Evolutionary conservation across 768 basidiomycete genomes (phyloP), one percentile per base, ranked within the genome.

Genomic region (Phlebiopsis gigantea): DNA sequence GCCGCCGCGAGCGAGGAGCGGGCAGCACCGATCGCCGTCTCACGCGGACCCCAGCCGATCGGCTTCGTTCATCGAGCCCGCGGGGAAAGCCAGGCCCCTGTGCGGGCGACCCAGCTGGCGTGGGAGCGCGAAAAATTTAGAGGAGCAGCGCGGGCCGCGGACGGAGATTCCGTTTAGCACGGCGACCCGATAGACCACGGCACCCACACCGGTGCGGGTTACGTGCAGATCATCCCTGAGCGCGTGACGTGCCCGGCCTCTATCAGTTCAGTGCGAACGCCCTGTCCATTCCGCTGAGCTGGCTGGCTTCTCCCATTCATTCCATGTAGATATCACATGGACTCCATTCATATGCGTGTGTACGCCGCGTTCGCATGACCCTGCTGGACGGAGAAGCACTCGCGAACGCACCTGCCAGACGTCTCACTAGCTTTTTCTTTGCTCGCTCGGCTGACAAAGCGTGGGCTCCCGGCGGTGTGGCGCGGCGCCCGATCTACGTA

Each of bases 181-280:
- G 26, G 47, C 43, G 14, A 10, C 34, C 34, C 50, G 34, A 51
- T 51, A 51, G 39, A 51, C 34, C 34, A 39, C 34, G 34, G 8
- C 34, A 39, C 34, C 34, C 34, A 17, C n/a, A 29, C 30, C 28
- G 12, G 50, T 15, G 50, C 50, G 31, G 30, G 24, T 25, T 7
- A 14, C 50, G n/a, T 51, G 50, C 50, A 51, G 34, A 51, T 39
- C 34, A 41, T 39, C 50, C 50, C 50, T 51, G 28, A 12, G 31
- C 50, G 50, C 50, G 50, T 51, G 50, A 51, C 48, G 48, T 31
- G 30, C 22, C 44, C 34, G 44, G 44, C 19, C 44, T 45, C 44
- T 45, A 21, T 45, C 44, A 45, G n/a, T 10, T 44, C 43, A 19
- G 2, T 39, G 34, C 34, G 34, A 9, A 10, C 8, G 34, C 34